phyloP scores from a whole-genome alignment of 257 asterid species.

The Solanum virginianum region DNA sequence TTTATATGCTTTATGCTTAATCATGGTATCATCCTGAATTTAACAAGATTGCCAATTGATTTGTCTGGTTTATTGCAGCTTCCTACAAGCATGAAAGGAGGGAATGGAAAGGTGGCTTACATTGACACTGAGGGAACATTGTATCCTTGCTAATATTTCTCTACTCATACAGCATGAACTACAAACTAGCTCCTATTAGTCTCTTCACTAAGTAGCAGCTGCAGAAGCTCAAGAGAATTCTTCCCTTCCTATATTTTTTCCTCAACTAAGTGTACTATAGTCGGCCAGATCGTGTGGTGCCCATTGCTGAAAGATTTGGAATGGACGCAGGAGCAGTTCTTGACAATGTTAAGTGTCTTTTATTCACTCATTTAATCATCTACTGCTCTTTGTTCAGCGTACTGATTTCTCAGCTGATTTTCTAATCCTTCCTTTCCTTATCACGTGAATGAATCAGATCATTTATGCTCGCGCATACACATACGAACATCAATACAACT shows the following conservation, averaged over 20 bases:
- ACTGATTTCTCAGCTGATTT: background rate
- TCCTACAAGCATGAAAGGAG: constrained; percentile 86
- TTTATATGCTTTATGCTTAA: background rate
- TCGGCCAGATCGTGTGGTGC: constrained; percentile 93
- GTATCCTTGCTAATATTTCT: constrained; percentile 48
- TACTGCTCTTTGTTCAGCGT: background rate
- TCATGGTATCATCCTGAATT: background rate
- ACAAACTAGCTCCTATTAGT: background rate
- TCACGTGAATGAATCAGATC: constrained; percentile 29
- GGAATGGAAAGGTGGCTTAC: constrained; percentile 98
- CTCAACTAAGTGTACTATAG: constrained; percentile 40
- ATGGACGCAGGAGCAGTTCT: constrained; percentile 99
- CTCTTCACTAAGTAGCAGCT: background rate
- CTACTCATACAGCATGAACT: background rate
- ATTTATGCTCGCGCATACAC: constrained; percentile 99
- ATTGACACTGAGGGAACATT: constrained; percentile 96
- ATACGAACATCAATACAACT: constrained; percentile 95
- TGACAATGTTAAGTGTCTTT: constrained; percentile 55
- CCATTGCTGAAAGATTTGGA: constrained; percentile 96
- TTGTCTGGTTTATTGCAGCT: constrained; percentile 43
- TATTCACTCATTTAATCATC: background rate
- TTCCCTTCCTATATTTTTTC: background rate
- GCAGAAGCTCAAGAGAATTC: background rate
- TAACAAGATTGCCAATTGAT: background rate
- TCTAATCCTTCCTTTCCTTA: background rate